Evolutionary conservation across 169 alveolate genomes (phyloP).

Genomic region (Babesia bovis): DNA sequence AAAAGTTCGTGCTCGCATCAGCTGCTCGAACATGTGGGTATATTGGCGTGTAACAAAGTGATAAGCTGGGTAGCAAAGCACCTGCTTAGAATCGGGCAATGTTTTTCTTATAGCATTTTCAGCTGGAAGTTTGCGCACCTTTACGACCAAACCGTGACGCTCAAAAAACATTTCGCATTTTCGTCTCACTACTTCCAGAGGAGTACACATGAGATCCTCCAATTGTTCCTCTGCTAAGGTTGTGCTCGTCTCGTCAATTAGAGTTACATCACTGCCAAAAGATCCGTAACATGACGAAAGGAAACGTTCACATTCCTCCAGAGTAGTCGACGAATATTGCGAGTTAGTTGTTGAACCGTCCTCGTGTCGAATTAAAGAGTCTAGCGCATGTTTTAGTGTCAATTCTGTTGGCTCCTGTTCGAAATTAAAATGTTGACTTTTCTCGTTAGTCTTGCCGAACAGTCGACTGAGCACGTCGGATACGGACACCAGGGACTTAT

Average conservation of each 20-base stretch:
- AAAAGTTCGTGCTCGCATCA: slow-evolving; percentile 61
- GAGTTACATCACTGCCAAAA: not conserved
- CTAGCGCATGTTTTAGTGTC: not conserved
- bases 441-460: slow-evolving; percentile 16
- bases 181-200: slow-evolving; percentile 4
- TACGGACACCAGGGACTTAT: not conserved
- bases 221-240: not conserved
- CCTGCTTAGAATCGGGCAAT: not conserved
- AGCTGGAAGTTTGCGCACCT: slow-evolving; percentile 52
- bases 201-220: not conserved
- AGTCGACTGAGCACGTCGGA: not conserved
- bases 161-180: slow-evolving; percentile 46
- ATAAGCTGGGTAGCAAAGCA: slow-evolving; percentile 58
- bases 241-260: slow-evolving; percentile 2
- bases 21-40: slow-evolving; percentile 68
- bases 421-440: slow-evolving; percentile 30
- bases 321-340: slow-evolving; percentile 18
- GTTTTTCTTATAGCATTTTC: slow-evolving; percentile 1
- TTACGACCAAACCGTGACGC: slow-evolving; percentile 57
- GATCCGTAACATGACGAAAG: slow-evolving; percentile 9
- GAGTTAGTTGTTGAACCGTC: slow-evolving; percentile 3
- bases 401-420: not conserved
- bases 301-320: slow-evolving; percentile 28
- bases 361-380: not conserved
- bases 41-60: slow-evolving; percentile 69